Evolutionary conservation across 106 monocot species (phyloP).

Genomic region (Allium cepa): DNA sequence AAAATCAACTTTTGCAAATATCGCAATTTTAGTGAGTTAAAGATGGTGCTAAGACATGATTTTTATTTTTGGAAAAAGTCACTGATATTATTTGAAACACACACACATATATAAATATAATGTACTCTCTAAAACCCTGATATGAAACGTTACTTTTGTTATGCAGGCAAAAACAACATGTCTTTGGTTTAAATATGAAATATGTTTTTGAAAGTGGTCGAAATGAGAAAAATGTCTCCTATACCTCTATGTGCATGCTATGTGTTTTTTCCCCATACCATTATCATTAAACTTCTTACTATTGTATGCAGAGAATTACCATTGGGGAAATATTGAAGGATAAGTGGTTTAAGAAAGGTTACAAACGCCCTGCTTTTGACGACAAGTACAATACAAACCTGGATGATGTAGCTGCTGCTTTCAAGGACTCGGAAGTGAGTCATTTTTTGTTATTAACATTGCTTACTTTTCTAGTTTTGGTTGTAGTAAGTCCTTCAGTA

Average conservation of each 20-base stretch:
- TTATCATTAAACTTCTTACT: constrained; percentile 6
- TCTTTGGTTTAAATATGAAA: not conserved
- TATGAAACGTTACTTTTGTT: not conserved
- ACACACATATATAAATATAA: not conserved
- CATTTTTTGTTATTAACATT: not conserved
- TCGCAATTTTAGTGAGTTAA: not conserved
- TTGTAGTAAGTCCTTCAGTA: not conserved
- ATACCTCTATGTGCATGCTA: not conserved
- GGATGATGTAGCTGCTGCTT: constrained; percentile 74
- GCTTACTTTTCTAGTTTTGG: not conserved
- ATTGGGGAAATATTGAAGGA: constrained; percentile 81
- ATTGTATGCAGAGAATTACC: constrained; percentile 55
- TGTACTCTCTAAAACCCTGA: not conserved
- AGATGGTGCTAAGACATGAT: not conserved
- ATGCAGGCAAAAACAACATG: not conserved
- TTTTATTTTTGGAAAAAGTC: not conserved
- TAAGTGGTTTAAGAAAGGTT: constrained; percentile 90
- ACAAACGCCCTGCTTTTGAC: constrained; percentile 71
- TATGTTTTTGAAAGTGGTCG: not conserved
- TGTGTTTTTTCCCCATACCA: not conserved
- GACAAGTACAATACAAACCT: constrained; percentile 52
- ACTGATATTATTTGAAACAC: no score
- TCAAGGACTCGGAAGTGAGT: constrained; percentile 70
- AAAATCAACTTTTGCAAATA: not conserved
- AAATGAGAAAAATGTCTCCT: not conserved